Conservation (phyloP, 306 rosid species). For the Ziziphus jujuba region DNA sequence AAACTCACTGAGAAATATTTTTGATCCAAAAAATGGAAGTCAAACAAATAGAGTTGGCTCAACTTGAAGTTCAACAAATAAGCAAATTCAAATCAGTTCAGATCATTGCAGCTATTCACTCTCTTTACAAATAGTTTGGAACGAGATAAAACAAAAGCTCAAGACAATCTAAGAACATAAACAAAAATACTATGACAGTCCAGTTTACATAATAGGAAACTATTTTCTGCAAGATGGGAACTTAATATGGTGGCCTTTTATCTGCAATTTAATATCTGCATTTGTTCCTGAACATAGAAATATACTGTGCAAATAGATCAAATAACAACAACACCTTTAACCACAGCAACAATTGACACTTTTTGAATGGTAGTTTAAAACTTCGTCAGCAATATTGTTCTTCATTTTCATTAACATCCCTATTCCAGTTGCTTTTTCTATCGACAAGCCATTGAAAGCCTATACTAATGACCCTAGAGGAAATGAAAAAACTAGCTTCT, state of each 20-base stretch:
- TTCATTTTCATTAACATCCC: no score
- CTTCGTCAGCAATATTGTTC: no score
- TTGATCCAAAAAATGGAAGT: background rate
- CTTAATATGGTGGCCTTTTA: background rate
- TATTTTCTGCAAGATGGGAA: background rate
- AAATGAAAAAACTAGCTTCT: no score
- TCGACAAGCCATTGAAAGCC: no score
- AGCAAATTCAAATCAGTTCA: background rate
- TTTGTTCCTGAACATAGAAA: background rate
- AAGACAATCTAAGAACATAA: background rate
- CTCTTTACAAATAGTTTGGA: background rate
- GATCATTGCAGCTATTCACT: background rate
- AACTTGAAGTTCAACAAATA: background rate
- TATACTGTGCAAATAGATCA: background rate
- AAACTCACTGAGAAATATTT: background rate
- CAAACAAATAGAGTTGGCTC: background rate
- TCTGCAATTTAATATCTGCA: background rate
- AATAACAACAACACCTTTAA: constrained; percentile 5
- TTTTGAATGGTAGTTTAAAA: no score
- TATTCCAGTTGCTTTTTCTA: no score
- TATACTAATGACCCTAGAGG: no score
- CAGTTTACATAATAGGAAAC: background rate
- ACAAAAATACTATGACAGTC: background rate
- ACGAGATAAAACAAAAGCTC: background rate
- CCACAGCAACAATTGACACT: background rate